Base-by-base conservation (phyloP, 2,329 filamentous ascomycete genomes). In the Zymoseptoria tritici region DNA sequence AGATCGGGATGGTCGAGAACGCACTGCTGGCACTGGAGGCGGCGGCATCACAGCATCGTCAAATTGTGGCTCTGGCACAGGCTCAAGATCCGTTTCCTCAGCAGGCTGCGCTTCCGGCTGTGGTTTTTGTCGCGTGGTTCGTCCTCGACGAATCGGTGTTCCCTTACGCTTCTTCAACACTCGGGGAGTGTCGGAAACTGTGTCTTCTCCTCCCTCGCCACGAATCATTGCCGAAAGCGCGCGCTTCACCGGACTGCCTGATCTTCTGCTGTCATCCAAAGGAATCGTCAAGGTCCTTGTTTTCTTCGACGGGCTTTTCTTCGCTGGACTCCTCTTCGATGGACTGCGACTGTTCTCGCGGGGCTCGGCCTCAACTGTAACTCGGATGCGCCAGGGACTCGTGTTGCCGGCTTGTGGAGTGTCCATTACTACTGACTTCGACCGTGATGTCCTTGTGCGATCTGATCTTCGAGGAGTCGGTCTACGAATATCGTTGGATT, bases 371-470 rank as follows among this genome's bases (percentile, higher is more conserved):
- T 80, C 71, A 9, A 81, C 78, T 1, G 79, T 81, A 57, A 81
- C 78, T 58, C 77, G 79, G 68, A 80, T 78, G 59, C 75, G 74
- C 77, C 77, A 80, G 20, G 78, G 78, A 64, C 76, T 79, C 29
- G 70, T 72, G 57, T 71, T 72, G 56, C 71, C 73, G 16, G 68
- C 70, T 13, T 72, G 66, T 19, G 73, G 74, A 7, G 77, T 77
- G 61, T 75, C 74, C 64, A 80, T 61, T 50, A 78, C 67, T 67
- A 80, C 74, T 0, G 77, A 77, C 60, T 80, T 80, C 52, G 73
- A 70, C 1, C 78, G 78, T 26, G 72, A 53, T 24, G 21, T 55
- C 24, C 56, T 9, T n/a, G 22, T 19, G 16, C 19, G 36, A 31
- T 21, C 29, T n/a, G 55, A 51, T n/a, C 46, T 36, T 16, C 31